Percentiles rank a stretch among this genome's conserved stretches.
These are phyloP conservation scores for Pseudonectria buxi DNA, from an alignment of 2,329 filamentous ascomycete genomes.

Conservation along the genomic window DNA sequence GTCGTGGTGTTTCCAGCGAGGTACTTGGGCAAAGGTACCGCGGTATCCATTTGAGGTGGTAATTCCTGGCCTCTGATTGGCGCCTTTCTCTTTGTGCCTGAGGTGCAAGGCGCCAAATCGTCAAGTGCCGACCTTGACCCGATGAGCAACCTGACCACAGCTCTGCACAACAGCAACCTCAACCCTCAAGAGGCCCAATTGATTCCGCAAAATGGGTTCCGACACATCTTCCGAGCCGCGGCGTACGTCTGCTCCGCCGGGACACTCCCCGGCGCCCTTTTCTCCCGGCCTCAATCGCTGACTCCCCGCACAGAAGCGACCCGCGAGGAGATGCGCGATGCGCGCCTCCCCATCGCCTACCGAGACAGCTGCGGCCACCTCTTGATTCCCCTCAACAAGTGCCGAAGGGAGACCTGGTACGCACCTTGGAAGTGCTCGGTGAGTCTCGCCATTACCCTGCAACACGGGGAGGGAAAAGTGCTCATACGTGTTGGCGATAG, in stretches of 20 bases:
- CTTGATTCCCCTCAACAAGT: constrained; percentile 91
- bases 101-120: constrained; percentile 19
- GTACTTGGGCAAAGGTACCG: not conserved
- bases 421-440: constrained; percentile 98
- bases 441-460: no score
- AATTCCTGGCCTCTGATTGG: constrained; percentile 21
- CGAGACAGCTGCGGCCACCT: constrained; percentile 93
- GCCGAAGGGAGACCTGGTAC: constrained; percentile 87
- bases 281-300: constrained; percentile 14
- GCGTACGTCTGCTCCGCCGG: constrained; percentile 25
- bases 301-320: constrained; percentile 57
- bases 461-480: constrained; percentile 1
- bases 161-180: constrained; percentile 20
- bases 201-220: constrained; percentile 30
- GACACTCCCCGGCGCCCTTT: constrained; percentile 2
- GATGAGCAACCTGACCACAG: constrained; percentile 20
- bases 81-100: constrained; percentile 12
- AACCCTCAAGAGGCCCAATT: constrained; percentile 27
- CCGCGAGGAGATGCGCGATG: constrained; percentile 89
- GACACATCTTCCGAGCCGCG: constrained; percentile 31
- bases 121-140: constrained; percentile 24
- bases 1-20: not conserved
- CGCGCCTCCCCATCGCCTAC: constrained; percentile 81
- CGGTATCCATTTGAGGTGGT: constrained; percentile 11
- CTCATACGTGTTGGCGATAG: constrained; percentile 39